phyloP scores from a whole-genome alignment of 805 yeast genomes.

The Starmerella vaccinii region DNA sequence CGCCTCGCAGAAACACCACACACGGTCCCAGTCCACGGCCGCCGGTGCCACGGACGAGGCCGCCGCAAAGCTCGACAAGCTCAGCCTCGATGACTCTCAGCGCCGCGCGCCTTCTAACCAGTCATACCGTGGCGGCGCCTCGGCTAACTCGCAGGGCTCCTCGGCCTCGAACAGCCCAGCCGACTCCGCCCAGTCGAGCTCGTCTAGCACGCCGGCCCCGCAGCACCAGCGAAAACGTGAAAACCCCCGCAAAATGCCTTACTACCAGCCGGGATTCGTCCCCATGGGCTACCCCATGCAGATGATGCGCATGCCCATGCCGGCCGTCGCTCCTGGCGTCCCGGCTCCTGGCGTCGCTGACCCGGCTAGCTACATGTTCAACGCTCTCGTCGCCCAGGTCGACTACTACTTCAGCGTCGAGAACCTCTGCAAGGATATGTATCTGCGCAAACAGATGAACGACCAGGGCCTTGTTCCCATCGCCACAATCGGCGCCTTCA shows the following conservation, averaged over 20 bases:
- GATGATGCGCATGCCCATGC: conserved; percentile 13
- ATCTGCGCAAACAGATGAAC: conserved; percentile 72
- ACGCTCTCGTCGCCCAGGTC: conserved; percentile 46
- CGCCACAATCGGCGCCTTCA: conserved; percentile 52
- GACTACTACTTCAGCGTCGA: conserved; percentile 86
- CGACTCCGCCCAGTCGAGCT: conserved; percentile 2
- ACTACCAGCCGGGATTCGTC: conserved; percentile 11
- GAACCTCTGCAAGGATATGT: conserved; percentile 76
- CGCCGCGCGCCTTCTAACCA: not conserved
- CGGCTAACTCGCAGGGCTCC: conserved; percentile 6
- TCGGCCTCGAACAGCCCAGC: conserved; percentile 3
- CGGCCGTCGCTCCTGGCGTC: conserved; percentile 4
- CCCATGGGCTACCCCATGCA: conserved; percentile 11
- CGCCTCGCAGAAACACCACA: conserved; percentile 10
- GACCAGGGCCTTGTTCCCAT: conserved; percentile 62
- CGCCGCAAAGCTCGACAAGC: conserved; percentile 3
- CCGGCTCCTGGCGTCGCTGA: conserved; percentile 3
- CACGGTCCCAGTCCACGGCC: conserved; percentile 14
- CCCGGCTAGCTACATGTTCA: conserved; percentile 17
- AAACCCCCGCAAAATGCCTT: conserved; percentile 7
- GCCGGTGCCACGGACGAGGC: conserved; percentile 1
- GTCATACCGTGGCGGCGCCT: not conserved
- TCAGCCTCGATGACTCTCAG: conserved; percentile 1
- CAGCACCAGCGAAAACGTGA: conserved; percentile 6
- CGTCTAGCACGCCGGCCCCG: conserved; percentile 4